phyloP scores from a whole-genome alignment of 2,329 filamentous ascomycete species.

The Pyrenochaeta sp. region DNA sequence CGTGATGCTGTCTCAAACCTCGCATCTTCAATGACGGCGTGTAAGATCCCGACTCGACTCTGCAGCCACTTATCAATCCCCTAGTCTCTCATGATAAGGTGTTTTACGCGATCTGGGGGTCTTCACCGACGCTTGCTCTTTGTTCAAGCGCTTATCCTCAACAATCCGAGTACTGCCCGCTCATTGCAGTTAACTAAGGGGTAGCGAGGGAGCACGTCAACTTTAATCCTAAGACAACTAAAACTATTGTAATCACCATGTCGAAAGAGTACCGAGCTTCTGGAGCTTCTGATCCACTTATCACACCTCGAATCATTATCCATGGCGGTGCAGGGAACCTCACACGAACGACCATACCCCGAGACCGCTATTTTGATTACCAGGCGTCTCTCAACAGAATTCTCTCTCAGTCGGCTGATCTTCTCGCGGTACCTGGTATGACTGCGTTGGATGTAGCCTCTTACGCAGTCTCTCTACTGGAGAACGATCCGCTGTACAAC shows the following conservation, averaged over 20 bases:
- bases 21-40: too few species aligned
- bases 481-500: conserved; percentile 86
- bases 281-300: not conserved
- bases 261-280: not conserved
- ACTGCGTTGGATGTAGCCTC: conserved; percentile 77
- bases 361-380: conserved; percentile 48
- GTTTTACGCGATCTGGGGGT: too few species aligned
- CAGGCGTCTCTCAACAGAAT: conserved; percentile 50
- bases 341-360: conserved; percentile 50
- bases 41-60: too few species aligned
- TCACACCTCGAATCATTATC: conserved; percentile 57
- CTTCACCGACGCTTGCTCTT: too few species aligned
- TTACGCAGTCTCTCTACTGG: conserved; percentile 77
- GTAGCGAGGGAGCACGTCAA: not conserved
- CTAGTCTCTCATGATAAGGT: too few species aligned
- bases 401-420: conserved; percentile 33
- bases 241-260: not conserved
- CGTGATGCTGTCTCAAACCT: not conserved
- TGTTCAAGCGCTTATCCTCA: not conserved
- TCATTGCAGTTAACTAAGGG: not conserved
- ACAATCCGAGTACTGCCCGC: not conserved
- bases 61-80: too few species aligned
- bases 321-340: conserved; percentile 60
- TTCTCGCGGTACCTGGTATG: conserved; percentile 49
- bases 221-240: not conserved